Conservation (phyloP, 2,329 filamentous ascomycete genomes). For the Cladosporium sp. region DNA sequence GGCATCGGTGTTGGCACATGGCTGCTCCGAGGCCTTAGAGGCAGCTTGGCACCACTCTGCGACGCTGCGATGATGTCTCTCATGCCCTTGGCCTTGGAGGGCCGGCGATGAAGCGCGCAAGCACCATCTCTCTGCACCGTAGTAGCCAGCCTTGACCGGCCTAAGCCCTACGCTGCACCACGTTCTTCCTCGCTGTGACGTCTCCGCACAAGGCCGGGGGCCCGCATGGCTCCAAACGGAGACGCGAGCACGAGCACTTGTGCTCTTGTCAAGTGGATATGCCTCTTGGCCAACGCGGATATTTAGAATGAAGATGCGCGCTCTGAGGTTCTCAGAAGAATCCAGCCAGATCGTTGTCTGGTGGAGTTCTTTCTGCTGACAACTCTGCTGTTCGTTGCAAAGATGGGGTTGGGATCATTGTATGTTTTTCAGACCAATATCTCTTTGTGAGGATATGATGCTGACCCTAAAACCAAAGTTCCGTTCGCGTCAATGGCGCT, state of each 20-base stretch:
- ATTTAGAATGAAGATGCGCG: background rate
- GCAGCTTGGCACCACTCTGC: constrained; percentile 1
- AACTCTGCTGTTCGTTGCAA: background rate
- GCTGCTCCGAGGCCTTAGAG: constrained; percentile 3
- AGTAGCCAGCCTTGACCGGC: background rate
- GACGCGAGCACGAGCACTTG: background rate
- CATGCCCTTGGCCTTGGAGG: background rate
- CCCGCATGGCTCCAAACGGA: background rate
- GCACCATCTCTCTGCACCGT: background rate
- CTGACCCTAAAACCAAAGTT: background rate
- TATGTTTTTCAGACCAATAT: background rate
- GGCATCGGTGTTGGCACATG: background rate
- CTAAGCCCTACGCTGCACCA: background rate
- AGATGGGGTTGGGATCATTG: constrained; percentile 10
- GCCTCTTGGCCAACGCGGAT: background rate
- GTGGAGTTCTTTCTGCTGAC: background rate
- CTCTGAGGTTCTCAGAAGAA: background rate
- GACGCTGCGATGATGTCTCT: background rate
- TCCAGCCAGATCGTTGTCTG: background rate
- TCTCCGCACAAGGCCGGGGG: background rate
- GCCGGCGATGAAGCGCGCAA: background rate
- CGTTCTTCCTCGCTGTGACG: background rate
- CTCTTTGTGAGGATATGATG: background rate
- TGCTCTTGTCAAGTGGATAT: background rate
- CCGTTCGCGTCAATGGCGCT: constrained; percentile 3